Evolutionary conservation across 2,329 filamentous ascomycete genomes (phyloP), one percentile per base, ranked within the genome.

Genomic region (Hirsutella thompsonii): DNA sequence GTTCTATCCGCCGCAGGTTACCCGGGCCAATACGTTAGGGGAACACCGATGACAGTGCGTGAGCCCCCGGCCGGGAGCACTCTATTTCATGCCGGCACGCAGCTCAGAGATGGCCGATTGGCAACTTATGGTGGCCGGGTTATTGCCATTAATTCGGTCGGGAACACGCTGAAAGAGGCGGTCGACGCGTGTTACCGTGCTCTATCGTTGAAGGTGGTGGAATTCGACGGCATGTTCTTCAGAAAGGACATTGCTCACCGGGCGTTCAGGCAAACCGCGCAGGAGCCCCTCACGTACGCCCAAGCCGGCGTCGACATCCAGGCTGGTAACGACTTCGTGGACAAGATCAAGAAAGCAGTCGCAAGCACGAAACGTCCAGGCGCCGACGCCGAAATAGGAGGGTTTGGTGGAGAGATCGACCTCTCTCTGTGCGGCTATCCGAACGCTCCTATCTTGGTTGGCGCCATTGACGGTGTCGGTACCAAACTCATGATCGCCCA

Each of bases 401-500:
- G 92, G 2, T 98, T 98, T 53, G 92, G 92, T 38, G 92, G 92
- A 26, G 61, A 66, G 37, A 53, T 64, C 18, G 60, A 64, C 43
- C 55, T 95, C 13, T 68, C 79, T 6, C 74, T 75, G 38, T 83
- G 85, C 11, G 83, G 85, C 40, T 93, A 86, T 55, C 67, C 71
- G 5, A 70, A 77, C 44, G 76, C 83, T 0, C 89, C 90, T 10
- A 81, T 89, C 42, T 66, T 96, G 20, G 86, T 96, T n/a, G 85
- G 85, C 42, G 89, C 88, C 45, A 96, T 95, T 48, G 92, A 98
- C 57, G 92, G 92, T 40, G 88, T 96, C 30, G 92, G 90, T 44
- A 96, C 90, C 38, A 96, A 96, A 68, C 81, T 96, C 52, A 93
- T 93, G 72, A 86, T 98, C 54, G 92, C 92, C 0, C 90, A 95